A percentile compares a stretch with the other conserved stretches of the same genome.
These are phyloP conservation scores for Nicotiana noctiflora DNA, from an alignment of 257 asterid genomes.

Conservation along the genomic window DNA sequence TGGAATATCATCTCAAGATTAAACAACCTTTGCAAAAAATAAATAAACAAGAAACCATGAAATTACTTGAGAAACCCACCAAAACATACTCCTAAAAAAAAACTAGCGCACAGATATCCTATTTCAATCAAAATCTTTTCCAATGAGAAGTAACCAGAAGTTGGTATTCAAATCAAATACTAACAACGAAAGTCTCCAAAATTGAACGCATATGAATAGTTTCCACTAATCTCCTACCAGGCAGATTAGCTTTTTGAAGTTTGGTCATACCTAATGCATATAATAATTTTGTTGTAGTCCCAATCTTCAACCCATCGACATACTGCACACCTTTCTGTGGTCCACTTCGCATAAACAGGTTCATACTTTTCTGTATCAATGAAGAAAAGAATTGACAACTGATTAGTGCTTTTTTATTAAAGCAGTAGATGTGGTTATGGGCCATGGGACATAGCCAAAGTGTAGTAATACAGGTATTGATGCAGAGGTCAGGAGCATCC, in stretches of 20 bases:
- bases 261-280: slow-evolving; percentile 34
- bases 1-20: background rate
- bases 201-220: background rate
- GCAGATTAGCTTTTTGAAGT: background rate
- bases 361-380: slow-evolving; percentile 66
- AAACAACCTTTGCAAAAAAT: background rate
- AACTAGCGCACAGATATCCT: background rate
- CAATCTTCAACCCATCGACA: slow-evolving; percentile 99
- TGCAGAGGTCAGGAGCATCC: background rate
- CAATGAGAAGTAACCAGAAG: background rate
- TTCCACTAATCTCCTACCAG: slow-evolving; percentile 1
- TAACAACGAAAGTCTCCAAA: background rate
- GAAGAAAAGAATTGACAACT: background rate
- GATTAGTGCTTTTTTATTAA: background rate
- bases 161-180: background rate
- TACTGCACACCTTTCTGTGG: slow-evolving; percentile 99
- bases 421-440: slow-evolving; percentile 11
- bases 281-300: slow-evolving; percentile 92
- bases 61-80: slow-evolving; percentile 4
- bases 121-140: background rate
- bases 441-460: background rate
- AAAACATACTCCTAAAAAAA: background rate
- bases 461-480: background rate
- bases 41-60: background rate
- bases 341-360: slow-evolving; percentile 92